Conservation (phyloP, 2,329 filamentous ascomycete genomes). For the Talaromyces sp. region DNA sequence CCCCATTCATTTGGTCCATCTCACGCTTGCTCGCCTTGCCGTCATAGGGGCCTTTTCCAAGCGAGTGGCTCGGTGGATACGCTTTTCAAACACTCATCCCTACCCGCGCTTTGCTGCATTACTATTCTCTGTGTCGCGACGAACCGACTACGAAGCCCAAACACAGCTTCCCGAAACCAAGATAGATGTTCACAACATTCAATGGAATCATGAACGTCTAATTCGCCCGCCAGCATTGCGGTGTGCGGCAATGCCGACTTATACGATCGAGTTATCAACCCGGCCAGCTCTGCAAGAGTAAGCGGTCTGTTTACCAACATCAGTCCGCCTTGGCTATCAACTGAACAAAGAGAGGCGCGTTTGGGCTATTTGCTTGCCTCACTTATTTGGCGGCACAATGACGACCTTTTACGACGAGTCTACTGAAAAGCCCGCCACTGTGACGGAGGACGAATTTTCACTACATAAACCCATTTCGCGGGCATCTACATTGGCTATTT, state of each 20-base stretch:
- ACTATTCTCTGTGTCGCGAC: neutral
- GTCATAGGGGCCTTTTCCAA: slow-evolving; percentile 7
- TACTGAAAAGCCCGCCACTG: neutral
- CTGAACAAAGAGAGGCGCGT: neutral
- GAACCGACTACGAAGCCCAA: neutral
- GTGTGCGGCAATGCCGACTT: slow-evolving; percentile 17
- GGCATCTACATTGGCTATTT: slow-evolving; percentile 17
- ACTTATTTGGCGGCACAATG: neutral
- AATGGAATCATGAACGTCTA: slow-evolving; percentile 1
- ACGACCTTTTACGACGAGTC: slow-evolving; percentile 7
- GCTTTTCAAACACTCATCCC: neutral
- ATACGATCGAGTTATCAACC: slow-evolving; percentile 6
- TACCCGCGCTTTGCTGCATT: neutral
- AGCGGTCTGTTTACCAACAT: neutral
- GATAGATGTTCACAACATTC: neutral
- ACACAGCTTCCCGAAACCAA: neutral
- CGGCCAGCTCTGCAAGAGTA: slow-evolving; percentile 10
- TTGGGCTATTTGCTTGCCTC: neutral
- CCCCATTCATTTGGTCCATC: neutral
- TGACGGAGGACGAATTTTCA: neutral
- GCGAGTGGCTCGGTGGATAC: neutral
- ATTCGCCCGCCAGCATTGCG: slow-evolving; percentile 4
- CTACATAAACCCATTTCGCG: slow-evolving; percentile 1
- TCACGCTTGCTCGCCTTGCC: neutral
- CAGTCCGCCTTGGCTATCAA: neutral